Evolutionary conservation across 1,284 basidiomycete genomes (phyloP).

Genomic region (Fomitopsis palustris): DNA sequence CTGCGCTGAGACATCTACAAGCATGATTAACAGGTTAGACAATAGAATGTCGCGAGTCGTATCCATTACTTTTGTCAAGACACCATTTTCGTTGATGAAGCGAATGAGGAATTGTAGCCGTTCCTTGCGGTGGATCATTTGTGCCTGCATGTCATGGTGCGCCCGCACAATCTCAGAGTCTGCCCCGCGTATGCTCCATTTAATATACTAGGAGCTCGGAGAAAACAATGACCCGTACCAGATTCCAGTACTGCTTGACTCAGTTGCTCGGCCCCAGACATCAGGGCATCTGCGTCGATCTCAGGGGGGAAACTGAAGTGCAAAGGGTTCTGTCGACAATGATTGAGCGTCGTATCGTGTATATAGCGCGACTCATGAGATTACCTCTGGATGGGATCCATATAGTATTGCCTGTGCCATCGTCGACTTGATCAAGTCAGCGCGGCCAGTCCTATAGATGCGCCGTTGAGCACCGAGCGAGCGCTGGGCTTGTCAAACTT

Average conservation of each 20-base stretch:
- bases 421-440: constrained; percentile 73
- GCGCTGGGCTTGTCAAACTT: constrained; percentile 9
- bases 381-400: constrained; percentile 61
- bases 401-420: constrained; percentile 89
- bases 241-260: constrained; percentile 75
- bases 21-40: not conserved
- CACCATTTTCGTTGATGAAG: constrained; percentile 86
- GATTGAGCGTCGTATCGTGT: not conserved
- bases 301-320: constrained; percentile 80
- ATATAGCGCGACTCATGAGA: constrained; percentile 10
- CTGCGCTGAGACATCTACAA: constrained; percentile 75
- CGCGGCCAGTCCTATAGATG: constrained; percentile 49
- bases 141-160: constrained; percentile 79
- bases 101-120: constrained; percentile 79
- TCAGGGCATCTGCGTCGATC: constrained; percentile 76
- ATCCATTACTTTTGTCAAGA: constrained; percentile 54
- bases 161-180: constrained; percentile 71
- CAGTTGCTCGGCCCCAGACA: constrained; percentile 75
- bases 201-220: not conserved
- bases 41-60: constrained; percentile 26
- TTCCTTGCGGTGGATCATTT: constrained; percentile 74
- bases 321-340: constrained; percentile 65
- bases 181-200: constrained; percentile 23
- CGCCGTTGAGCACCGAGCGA: not conserved
- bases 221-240: constrained; percentile 32